A percentile compares a stretch with the other conserved stretches of the same genome.
phyloP scores from a whole-genome alignment of 805 yeast genomes.

The Zygoascus flipseniorum region DNA sequence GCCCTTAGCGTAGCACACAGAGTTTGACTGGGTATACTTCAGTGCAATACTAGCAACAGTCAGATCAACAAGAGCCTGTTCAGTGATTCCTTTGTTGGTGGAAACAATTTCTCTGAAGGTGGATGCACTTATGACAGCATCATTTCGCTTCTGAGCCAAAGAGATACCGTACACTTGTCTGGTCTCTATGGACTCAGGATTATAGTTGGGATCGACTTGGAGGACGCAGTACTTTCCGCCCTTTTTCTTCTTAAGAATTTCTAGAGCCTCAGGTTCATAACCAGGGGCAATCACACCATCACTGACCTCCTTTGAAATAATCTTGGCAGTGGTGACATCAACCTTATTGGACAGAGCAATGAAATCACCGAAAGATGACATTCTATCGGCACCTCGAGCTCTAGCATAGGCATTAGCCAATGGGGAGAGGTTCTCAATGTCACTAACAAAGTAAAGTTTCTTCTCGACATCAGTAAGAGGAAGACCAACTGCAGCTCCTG shows the following conservation, averaged over 20 bases:
- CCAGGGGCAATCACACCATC: constrained; percentile 99
- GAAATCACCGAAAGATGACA: constrained; percentile 98
- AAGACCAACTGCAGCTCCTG: constrained; percentile 96
- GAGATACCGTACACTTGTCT: constrained; percentile 96
- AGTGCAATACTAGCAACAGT: constrained; percentile 96
- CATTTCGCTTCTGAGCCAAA: constrained; percentile 94
- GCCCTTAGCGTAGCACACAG: constrained; percentile 95
- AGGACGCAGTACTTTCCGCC: constrained; percentile 94
- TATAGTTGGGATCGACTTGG: constrained; percentile 91
- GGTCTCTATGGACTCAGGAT: constrained; percentile 72
- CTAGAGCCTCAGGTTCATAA: constrained; percentile 85
- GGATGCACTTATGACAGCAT: constrained; percentile 85
- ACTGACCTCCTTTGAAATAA: constrained; percentile 93
- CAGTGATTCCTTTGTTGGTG: constrained; percentile 74
- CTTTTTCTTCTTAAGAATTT: constrained; percentile 81
- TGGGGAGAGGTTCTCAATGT: constrained; percentile 91
- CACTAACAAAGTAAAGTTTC: constrained; percentile 90
- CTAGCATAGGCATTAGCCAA: constrained; percentile 97
- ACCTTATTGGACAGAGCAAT: constrained; percentile 95
- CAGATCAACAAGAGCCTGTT: constrained; percentile 87
- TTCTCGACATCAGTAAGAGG: constrained; percentile 88
- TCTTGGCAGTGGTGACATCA: constrained; percentile 92
- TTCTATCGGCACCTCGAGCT: constrained; percentile 99
- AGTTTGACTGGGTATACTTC: constrained; percentile 97
- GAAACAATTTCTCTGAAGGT: constrained; percentile 90